Conservation (phyloP, 768 basidiomycete species). For the Pleurotus cornucopiae region DNA sequence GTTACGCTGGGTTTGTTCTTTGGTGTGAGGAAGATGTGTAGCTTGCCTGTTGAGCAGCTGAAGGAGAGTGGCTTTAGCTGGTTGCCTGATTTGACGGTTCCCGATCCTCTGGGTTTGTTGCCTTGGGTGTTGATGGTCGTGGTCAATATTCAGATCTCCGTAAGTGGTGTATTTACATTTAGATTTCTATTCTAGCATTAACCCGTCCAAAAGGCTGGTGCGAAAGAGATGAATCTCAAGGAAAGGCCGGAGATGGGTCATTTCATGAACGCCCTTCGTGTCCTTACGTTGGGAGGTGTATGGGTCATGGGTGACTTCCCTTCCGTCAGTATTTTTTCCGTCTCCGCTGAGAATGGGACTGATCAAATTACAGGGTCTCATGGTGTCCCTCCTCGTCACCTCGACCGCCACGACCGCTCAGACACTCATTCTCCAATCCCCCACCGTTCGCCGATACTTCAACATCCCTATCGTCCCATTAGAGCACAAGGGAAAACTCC, state of each 20-base stretch:
- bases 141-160: slow-evolving; percentile 69
- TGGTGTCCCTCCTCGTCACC: slow-evolving; percentile 38
- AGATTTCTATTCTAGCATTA: not conserved
- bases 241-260: slow-evolving; percentile 56
- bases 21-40: slow-evolving; percentile 67
- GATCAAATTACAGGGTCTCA: slow-evolving; percentile 28
- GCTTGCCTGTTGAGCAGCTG: slow-evolving; percentile 70
- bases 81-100: slow-evolving; percentile 70
- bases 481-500: slow-evolving; percentile 25
- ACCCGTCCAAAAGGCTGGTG: slow-evolving; percentile 32
- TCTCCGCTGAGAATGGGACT: slow-evolving; percentile 4
- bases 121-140: slow-evolving; percentile 54
- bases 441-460: slow-evolving; percentile 34
- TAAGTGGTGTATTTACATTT: slow-evolving; percentile 27
- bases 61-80: slow-evolving; percentile 69
- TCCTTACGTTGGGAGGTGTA: slow-evolving; percentile 46
- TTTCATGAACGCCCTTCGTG: slow-evolving; percentile 60
- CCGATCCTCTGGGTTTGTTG: slow-evolving; percentile 75
- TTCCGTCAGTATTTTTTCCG: slow-evolving; percentile 41
- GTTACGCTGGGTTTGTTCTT: slow-evolving; percentile 83
- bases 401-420: slow-evolving; percentile 44
- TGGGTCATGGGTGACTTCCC: slow-evolving; percentile 55
- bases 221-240: slow-evolving; percentile 50
- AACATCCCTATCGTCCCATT: slow-evolving; percentile 31
- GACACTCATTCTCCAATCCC: slow-evolving; percentile 39